Evolutionary conservation across 108 stramenopile species (phyloP), one percentile per base, ranked within the genome.

Genomic region (Seminavis robusta): DNA sequence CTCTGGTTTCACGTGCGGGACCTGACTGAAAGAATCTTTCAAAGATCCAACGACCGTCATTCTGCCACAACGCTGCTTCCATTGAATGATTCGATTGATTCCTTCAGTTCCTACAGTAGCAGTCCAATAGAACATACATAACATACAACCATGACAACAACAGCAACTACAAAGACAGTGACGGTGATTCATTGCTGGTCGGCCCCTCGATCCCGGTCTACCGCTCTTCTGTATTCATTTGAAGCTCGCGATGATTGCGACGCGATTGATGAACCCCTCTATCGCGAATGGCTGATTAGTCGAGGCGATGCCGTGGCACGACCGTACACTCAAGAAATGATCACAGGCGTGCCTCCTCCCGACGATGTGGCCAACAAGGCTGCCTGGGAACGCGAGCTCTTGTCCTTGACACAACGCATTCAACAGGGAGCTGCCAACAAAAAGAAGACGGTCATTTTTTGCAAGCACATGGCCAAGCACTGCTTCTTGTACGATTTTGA

Each of bases 381-480:
- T n/a, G n/a, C n/a, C n/a, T 77, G 84, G 80, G 44, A 65, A 33
- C 49, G 83, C 26, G 84, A 80, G 54, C 69, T 68, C 15, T 36
- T 74, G 33, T 65, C 72, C 21, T 59, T 80, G 29, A 47, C 69
- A 13, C 80, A 84, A 44, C 71, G 90, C 8, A 63, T 91, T 19
- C 47, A 71, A n/a, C 34, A 74, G 50, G 78, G 72, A 7, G 69
- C 75, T 13, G 28, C 53, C 7, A 69, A 71, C 28, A 52, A 85
- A 0, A 48, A 52, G n/a, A 48, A 39, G 7, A 79, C 83, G 1
- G 67, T 92, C 7, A 57, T 94, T 13, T 95, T 95, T 63, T 71
- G 77, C 52, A 97, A 97, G 67, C 94, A 97, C 77, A 94, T 97
- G 83, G 88, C 92, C 2, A 95, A 97, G 50, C 89, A 94, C 59